These are phyloP conservation scores for Leishmania mexicana DNA, from an alignment of 208 protist genomes.

Conservation along the genomic window DNA sequence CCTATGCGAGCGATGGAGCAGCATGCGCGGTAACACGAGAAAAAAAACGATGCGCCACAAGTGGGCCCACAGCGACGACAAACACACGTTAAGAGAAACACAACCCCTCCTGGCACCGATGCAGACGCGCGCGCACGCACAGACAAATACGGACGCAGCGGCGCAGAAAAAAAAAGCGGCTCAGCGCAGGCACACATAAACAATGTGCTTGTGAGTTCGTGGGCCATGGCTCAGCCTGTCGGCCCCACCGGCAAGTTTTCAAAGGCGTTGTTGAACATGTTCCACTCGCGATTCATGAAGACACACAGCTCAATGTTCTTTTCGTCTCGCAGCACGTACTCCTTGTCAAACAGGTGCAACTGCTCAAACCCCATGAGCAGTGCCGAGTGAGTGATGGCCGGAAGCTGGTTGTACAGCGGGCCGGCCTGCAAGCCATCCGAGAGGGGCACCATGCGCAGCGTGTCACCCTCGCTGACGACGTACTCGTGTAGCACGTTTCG, in stretches of 20 bases:
- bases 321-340: slow-evolving; percentile 71
- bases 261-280: slow-evolving; percentile 82
- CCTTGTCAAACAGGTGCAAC: slow-evolving; percentile 76
- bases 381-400: slow-evolving; percentile 70
- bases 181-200: neutral
- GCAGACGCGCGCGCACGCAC: neutral
- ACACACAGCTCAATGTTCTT: slow-evolving; percentile 86
- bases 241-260: slow-evolving; percentile 37
- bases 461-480: slow-evolving; percentile 66
- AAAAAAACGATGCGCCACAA: neutral
- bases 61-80: neutral
- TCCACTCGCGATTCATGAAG: slow-evolving; percentile 89
- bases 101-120: neutral
- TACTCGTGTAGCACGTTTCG: slow-evolving; percentile 90
- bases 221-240: neutral
- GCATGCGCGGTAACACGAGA: neutral
- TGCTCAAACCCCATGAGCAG: slow-evolving; percentile 83
- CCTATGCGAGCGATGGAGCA: neutral
- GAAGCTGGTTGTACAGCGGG: slow-evolving; percentile 77
- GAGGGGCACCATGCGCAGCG: slow-evolving; percentile 80
- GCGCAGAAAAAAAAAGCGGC: neutral
- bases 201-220: neutral
- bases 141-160: neutral
- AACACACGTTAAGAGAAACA: neutral
- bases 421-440: slow-evolving; percentile 65